These are phyloP conservation scores for Neurospora sp. DNA, from an alignment of 495 filamentous ascomycete genomes.

Conservation along the genomic window DNA sequence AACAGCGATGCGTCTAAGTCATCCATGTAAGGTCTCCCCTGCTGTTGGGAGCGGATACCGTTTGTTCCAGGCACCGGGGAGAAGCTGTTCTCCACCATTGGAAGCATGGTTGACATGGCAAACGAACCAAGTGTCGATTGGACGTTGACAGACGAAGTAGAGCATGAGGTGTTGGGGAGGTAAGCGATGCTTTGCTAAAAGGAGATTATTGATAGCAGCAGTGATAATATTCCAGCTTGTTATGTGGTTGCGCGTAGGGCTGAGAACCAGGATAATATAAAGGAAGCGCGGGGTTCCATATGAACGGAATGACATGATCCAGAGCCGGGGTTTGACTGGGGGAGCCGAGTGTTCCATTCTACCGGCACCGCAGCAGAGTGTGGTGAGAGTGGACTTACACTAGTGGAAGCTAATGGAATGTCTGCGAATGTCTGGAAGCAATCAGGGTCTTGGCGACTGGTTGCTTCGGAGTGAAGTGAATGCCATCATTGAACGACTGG, in stretches of 20 bases:
- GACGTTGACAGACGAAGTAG: background rate
- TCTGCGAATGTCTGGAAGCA: background rate
- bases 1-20: background rate
- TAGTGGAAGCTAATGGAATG: background rate
- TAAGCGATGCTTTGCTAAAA: background rate
- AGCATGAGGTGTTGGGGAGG: background rate
- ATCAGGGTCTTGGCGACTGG: background rate
- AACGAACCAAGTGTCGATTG: background rate
- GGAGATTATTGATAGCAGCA: background rate
- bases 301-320: background rate
- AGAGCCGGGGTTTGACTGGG: background rate
- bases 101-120: background rate
- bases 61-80: background rate
- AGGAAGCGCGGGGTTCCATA: background rate
- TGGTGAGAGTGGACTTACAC: background rate
- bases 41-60: background rate
- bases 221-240: background rate
- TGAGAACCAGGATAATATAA: background rate
- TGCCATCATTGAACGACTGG: background rate
- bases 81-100: background rate
- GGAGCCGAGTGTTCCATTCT: background rate
- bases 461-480: background rate
- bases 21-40: background rate
- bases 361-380: background rate
- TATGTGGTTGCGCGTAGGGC: background rate